These are phyloP conservation scores for Trametopsis cervina DNA, from an alignment of 768 basidiomycete species.

Conservation along the genomic window DNA sequence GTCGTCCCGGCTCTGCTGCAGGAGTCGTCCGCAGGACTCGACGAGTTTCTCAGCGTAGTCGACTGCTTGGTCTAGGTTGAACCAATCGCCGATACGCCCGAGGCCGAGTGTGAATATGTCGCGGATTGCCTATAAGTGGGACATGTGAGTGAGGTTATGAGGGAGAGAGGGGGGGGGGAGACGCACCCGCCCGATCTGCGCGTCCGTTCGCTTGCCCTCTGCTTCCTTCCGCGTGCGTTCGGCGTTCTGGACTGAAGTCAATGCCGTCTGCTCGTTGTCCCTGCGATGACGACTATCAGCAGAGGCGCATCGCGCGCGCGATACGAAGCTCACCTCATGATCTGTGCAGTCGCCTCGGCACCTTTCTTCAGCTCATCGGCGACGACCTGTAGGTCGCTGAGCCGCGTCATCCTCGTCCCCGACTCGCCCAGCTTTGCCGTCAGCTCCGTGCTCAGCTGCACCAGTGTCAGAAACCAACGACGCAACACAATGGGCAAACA, in stretches of 20 bases:
- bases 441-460: background rate
- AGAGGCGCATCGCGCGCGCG: background rate
- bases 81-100: background rate
- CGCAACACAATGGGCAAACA: background rate
- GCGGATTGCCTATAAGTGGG: background rate
- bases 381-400: background rate
- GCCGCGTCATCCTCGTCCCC: background rate
- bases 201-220: background rate
- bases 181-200: background rate
- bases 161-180: background rate
- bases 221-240: background rate
- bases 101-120: conserved; percentile 1
- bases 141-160: background rate
- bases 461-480: background rate
- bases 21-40: background rate
- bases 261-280: background rate
- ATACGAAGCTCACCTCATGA: background rate
- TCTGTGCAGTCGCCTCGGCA: background rate
- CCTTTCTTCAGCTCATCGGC: background rate
- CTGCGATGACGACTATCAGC: background rate
- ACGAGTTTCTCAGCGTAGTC: background rate
- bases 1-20: background rate
- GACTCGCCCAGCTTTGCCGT: background rate
- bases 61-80: conserved; percentile 1
- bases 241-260: background rate